Percentiles rank a stretch among this genome's conserved stretches.
Evolutionary conservation across 179 eudicot species (phyloP).

Genomic region (Silene noctiflora): DNA sequence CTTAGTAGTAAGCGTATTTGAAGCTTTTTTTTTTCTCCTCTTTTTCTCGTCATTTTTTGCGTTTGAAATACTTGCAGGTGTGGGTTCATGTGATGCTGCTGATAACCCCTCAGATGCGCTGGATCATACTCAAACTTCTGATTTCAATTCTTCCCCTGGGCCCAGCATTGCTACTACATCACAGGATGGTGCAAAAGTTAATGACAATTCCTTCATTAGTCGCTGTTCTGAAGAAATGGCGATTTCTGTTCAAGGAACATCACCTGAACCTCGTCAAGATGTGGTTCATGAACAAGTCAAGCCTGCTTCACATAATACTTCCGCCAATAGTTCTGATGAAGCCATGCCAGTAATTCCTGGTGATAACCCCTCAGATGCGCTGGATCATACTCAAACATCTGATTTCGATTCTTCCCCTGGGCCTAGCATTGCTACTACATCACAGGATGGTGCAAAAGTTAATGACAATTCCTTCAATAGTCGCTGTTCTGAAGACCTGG

Average conservation of each 20-base stretch:
- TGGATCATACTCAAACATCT: conserved; percentile 33
- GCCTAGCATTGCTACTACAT: conserved; percentile 26
- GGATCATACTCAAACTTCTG: conserved; percentile 34
- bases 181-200: conserved; percentile 19
- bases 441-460: conserved; percentile 18
- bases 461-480: conserved; percentile 32
- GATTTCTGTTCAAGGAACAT: conserved; percentile 24
- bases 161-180: conserved; percentile 26
- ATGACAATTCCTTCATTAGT: conserved; percentile 33
- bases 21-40: neutral
- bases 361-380: conserved; percentile 21
- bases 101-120: conserved; percentile 25
- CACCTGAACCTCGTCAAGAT: conserved; percentile 18
- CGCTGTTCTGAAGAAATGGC: conserved; percentile 25
- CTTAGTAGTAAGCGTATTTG: neutral
- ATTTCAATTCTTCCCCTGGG: conserved; percentile 34
- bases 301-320: conserved; percentile 18
- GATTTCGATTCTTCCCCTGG: conserved; percentile 36
- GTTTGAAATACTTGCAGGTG: conserved; percentile 29
- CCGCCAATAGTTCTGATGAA: conserved; percentile 26
- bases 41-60: conserved; percentile 15
- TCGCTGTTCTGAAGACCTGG: conserved; percentile 26
- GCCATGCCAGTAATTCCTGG: conserved; percentile 10
- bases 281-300: conserved; percentile 24
- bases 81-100: conserved; percentile 23